Percentiles rank a stretch among this genome's conserved stretches.
Evolutionary conservation across 2,329 filamentous ascomycete species (phyloP).

Genomic region (Periglandula ipomoeae): DNA sequence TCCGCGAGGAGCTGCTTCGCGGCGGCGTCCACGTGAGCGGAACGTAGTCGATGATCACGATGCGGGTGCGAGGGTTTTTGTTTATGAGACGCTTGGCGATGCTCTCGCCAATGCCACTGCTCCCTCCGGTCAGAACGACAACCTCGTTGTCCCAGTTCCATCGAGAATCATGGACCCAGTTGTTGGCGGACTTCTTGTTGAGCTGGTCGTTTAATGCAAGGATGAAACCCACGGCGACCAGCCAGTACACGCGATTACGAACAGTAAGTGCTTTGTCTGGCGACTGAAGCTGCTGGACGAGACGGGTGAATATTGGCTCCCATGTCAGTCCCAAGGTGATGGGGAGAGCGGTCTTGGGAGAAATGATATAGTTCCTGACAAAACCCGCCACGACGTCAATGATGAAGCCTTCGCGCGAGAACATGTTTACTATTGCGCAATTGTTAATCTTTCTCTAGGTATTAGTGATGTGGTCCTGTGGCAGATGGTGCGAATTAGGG

Average conservation of each 20-base stretch:
- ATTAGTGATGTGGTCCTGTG: too few species aligned
- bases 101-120: slow-evolving; percentile 29
- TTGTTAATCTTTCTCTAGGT: too few species aligned
- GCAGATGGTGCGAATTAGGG: too few species aligned
- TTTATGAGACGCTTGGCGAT: slow-evolving; percentile 19
- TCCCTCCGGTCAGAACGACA: slow-evolving; percentile 29
- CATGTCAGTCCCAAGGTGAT: slow-evolving; percentile 10
- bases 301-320: slow-evolving; percentile 6
- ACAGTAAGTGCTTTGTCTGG: not conserved
- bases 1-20: not conserved
- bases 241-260: slow-evolving; percentile 5
- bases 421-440: too few species aligned
- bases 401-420: slow-evolving; percentile 17
- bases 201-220: slow-evolving; percentile 15
- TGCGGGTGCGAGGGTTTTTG: slow-evolving; percentile 16
- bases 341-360: slow-evolving; percentile 12
- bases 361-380: slow-evolving; percentile 13
- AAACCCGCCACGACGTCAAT: slow-evolving; percentile 14
- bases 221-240: slow-evolving; percentile 9
- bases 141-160: slow-evolving; percentile 29
- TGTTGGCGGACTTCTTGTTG: slow-evolving; percentile 16
- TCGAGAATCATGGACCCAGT: slow-evolving; percentile 13
- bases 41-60: slow-evolving; percentile 26
- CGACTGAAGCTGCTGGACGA: slow-evolving; percentile 2
- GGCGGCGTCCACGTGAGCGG: slow-evolving; percentile 20